Conservation (phyloP, 495 filamentous ascomycete genomes). For the Aspergillus wentii region DNA sequence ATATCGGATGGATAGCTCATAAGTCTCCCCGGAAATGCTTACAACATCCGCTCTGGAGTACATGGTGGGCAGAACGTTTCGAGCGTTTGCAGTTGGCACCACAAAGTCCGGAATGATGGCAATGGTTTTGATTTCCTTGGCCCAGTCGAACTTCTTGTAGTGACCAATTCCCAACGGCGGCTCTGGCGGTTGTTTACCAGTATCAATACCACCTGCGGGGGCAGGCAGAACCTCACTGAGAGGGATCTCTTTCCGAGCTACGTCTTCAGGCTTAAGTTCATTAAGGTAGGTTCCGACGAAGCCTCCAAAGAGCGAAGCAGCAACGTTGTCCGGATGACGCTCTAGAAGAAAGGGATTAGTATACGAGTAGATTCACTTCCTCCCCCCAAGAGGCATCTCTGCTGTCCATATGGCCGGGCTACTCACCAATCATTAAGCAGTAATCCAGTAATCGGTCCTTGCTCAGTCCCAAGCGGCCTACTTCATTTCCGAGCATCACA, state of each 20-base stretch:
- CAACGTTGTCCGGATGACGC: slow-evolving; percentile 95
- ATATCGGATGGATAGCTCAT: neutral
- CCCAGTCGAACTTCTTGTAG: slow-evolving; percentile 88
- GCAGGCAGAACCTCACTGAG: slow-evolving; percentile 86
- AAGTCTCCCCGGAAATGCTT: slow-evolving; percentile 29
- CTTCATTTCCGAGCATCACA: slow-evolving; percentile 84
- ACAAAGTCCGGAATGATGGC: slow-evolving; percentile 94
- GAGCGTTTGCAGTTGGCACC: slow-evolving; percentile 81
- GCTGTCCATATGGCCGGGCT: neutral
- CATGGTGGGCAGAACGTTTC: slow-evolving; percentile 69
- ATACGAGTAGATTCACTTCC: neutral
- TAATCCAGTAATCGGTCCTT: slow-evolving; percentile 88
- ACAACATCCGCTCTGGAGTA: slow-evolving; percentile 79
- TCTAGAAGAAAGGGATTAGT: slow-evolving; percentile 40
- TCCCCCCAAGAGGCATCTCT: no score
- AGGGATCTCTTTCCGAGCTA: slow-evolving; percentile 86
- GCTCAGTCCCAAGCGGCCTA: slow-evolving; percentile 71
- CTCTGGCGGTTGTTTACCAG: slow-evolving; percentile 73
- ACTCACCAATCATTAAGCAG: slow-evolving; percentile 82
- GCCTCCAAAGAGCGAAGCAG: slow-evolving; percentile 90
- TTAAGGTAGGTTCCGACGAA: slow-evolving; percentile 95
- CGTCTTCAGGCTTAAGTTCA: slow-evolving; percentile 80
- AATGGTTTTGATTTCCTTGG: slow-evolving; percentile 87
- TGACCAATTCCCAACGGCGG: slow-evolving; percentile 90
- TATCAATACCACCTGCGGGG: slow-evolving; percentile 83